A percentile compares a stretch with the other conserved stretches of the same genome.
phyloP scores from a whole-genome alignment of 331 rosid species.

The Pyracantha coccinea region DNA sequence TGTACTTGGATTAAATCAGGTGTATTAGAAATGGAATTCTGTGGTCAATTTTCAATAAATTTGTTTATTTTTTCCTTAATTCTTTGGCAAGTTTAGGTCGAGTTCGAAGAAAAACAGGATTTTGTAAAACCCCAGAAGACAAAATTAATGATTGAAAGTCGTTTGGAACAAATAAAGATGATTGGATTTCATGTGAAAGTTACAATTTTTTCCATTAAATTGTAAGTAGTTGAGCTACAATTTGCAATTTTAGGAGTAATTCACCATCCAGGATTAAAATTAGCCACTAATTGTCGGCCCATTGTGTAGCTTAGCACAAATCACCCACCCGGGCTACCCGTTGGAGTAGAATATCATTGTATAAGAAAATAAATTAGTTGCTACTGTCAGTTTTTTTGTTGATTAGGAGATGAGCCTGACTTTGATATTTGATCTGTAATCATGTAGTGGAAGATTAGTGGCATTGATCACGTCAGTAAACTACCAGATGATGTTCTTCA shows the following conservation, averaged over 20 bases:
- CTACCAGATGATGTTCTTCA: slow-evolving; percentile 6
- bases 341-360: no score
- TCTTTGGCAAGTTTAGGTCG: not conserved
- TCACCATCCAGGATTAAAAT: not conserved
- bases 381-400: not conserved
- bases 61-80: not conserved
- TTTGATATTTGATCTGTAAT: not conserved
- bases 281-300: not conserved
- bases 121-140: not conserved
- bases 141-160: not conserved
- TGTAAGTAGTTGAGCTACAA: not conserved
- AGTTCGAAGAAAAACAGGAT: not conserved
- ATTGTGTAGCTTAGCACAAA: no score
- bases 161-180: not conserved
- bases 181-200: not conserved
- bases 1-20: not conserved
- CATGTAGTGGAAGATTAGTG: not conserved
- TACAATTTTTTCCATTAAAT: not conserved
- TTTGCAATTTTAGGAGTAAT: not conserved
- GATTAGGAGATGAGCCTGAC: not conserved
- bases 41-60: not conserved
- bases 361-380: not conserved
- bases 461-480: not conserved
- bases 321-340: no score
- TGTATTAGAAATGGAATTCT: not conserved